Percentiles rank a stretch among this genome's conserved stretches.
Conservation (phyloP, 1,139 yeast species). For the Kurtzmaniella quercitrusa region DNA sequence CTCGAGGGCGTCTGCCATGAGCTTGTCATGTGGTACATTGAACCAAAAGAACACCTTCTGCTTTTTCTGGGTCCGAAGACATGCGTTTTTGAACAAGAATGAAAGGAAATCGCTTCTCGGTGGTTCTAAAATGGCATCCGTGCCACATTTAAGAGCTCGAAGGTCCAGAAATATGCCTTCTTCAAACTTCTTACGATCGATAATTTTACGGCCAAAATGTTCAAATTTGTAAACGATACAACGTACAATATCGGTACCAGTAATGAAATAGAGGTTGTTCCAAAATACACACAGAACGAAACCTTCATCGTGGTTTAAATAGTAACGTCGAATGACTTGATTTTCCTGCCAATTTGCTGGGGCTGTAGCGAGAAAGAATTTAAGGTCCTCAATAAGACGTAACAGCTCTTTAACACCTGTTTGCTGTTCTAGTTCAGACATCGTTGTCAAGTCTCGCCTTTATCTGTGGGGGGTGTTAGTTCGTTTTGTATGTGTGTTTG, state of each 20-base stretch:
- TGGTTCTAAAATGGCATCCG: slow-evolving; percentile 83
- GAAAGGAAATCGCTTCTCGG: slow-evolving; percentile 86
- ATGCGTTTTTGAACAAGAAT: slow-evolving; percentile 78
- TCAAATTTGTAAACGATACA: slow-evolving; percentile 86
- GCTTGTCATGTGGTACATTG: slow-evolving; percentile 88
- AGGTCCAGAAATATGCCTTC: slow-evolving; percentile 94
- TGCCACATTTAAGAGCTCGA: slow-evolving; percentile 80
- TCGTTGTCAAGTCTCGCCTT: too few relatives aligned
- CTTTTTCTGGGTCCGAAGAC: slow-evolving; percentile 91
- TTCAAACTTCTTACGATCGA: slow-evolving; percentile 90
- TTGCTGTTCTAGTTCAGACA: slow-evolving; percentile 1
- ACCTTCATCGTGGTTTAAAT: slow-evolving; percentile 83
- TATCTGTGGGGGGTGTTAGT: too few relatives aligned
- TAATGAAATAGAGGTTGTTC: slow-evolving; percentile 85
- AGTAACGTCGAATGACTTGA: slow-evolving; percentile 83
- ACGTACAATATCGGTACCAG: slow-evolving; percentile 95
- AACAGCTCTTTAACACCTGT: slow-evolving; percentile 43
- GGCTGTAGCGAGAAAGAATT: slow-evolving; percentile 84
- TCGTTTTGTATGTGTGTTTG: too few relatives aligned
- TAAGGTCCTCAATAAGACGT: slow-evolving; percentile 68
- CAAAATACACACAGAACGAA: slow-evolving; percentile 89
- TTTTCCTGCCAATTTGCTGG: slow-evolving; percentile 93
- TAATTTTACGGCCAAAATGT: slow-evolving; percentile 81
- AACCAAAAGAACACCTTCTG: slow-evolving; percentile 98
- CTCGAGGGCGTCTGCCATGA: slow-evolving; percentile 92